Conservation (phyloP, 1,284 basidiomycete genomes). For the Tausonia pullulans region DNA sequence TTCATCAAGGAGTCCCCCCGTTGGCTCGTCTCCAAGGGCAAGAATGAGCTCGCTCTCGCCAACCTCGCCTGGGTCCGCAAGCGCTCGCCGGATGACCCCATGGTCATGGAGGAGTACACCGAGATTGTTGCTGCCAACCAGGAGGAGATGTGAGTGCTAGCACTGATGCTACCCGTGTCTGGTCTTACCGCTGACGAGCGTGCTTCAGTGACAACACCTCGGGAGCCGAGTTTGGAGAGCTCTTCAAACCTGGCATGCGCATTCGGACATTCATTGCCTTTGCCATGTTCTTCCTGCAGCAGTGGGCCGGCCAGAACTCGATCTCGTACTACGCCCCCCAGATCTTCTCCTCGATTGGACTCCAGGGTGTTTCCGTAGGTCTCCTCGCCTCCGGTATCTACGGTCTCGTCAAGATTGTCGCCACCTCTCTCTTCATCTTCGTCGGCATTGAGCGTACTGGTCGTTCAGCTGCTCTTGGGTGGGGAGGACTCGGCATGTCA, state of each 20-base stretch:
- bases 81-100: slow-evolving; percentile 39
- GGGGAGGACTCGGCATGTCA: slow-evolving; percentile 46
- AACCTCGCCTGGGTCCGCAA: slow-evolving; percentile 49
- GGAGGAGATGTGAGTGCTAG: slow-evolving; percentile 30
- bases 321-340: slow-evolving; percentile 60
- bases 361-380: slow-evolving; percentile 42
- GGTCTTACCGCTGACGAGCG: too few relatives aligned
- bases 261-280: slow-evolving; percentile 57
- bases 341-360: slow-evolving; percentile 42
- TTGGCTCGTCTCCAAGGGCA: slow-evolving; percentile 37
- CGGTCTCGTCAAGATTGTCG: slow-evolving; percentile 57
- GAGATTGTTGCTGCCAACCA: slow-evolving; percentile 45
- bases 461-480: slow-evolving; percentile 39
- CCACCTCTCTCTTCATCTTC: slow-evolving; percentile 53
- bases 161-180: too few relatives aligned
- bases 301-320: slow-evolving; percentile 51
- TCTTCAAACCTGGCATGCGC: slow-evolving; percentile 61
- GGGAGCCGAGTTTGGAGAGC: slow-evolving; percentile 43
- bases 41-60: slow-evolving; percentile 42
- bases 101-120: slow-evolving; percentile 42
- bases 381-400: slow-evolving; percentile 63
- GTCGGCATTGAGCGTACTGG: slow-evolving; percentile 48
- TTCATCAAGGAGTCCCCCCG: slow-evolving; percentile 42
- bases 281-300: slow-evolving; percentile 43
- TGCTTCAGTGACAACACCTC: slow-evolving; percentile 29